phyloP scores from a whole-genome alignment of 768 basidiomycete species.

The Rhodotorula diobovata region DNA sequence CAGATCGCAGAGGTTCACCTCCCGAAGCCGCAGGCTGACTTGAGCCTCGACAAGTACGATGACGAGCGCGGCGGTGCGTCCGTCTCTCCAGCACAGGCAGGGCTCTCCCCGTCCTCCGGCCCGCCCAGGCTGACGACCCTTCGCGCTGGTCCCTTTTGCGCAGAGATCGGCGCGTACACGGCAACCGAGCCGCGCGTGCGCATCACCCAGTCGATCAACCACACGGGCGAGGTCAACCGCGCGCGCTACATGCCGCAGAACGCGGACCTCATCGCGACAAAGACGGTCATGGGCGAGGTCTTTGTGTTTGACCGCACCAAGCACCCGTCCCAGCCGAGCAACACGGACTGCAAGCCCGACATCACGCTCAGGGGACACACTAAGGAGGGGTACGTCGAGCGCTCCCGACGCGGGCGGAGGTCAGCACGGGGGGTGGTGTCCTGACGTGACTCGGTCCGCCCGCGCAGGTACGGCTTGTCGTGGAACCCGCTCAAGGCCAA shows the following conservation, averaged over 20 bases:
- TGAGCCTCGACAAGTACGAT: slow-evolving; percentile 75
- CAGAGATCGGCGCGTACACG: slow-evolving; percentile 85
- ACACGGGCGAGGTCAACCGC: slow-evolving; percentile 89
- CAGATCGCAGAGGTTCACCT: slow-evolving; percentile 93
- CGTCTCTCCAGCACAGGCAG: background rate
- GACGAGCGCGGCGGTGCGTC: slow-evolving; percentile 71
- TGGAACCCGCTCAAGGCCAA: slow-evolving; percentile 73
- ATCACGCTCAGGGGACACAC: slow-evolving; percentile 84
- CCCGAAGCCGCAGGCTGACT: slow-evolving; percentile 77
- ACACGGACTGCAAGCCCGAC: slow-evolving; percentile 74
- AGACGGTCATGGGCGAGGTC: slow-evolving; percentile 83
- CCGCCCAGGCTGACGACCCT: background rate
- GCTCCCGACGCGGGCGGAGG: too few relatives aligned
- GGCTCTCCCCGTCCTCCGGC: background rate
- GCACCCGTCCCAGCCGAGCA: slow-evolving; percentile 87
- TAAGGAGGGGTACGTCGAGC: slow-evolving; percentile 73
- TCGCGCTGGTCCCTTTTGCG: background rate
- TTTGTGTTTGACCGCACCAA: slow-evolving; percentile 95
- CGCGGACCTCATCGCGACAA: slow-evolving; percentile 92
- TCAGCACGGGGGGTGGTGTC: too few relatives aligned
- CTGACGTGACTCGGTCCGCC: fast-evolving
- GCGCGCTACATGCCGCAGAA: slow-evolving; percentile 99
- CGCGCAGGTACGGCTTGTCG: slow-evolving; percentile 74
- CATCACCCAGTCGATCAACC: slow-evolving; percentile 87
- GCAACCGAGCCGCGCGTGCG: slow-evolving; percentile 80